Base-by-base conservation (phyloP, 768 basidiomycete species). In the Termitomyces eurrhizus region DNA sequence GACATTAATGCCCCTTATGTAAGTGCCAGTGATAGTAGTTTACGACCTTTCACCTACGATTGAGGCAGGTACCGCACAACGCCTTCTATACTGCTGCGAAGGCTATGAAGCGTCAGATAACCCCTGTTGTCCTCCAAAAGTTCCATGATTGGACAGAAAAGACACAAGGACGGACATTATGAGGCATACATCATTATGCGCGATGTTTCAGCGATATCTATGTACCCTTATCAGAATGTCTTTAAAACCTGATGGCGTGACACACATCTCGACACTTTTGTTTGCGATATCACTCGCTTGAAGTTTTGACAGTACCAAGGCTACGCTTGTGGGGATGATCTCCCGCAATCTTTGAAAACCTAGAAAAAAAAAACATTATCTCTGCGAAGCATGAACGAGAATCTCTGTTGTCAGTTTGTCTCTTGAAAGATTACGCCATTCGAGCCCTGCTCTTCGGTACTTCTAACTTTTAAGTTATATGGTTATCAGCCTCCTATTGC, bases 1-100 rank as follows among this genome's bases (percentile, higher is more conserved):
- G 83, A 98, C 71, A 87, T 98, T 39, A 72, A 91, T 60, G 86
- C 93, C 3, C 80, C 85, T 49, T 81, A 78, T 67, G 96, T 96
- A 65, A 68, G 91, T 75, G 36, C 36, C 36, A 57, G 33, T 44
- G 61, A 29, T n/a, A 56, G n/a, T n/a, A 24, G 26, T 54, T 29
- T 14, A 16, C 18, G 21, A 52, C 29, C 56, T 35, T 51, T 24
- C 12, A 13, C 24, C 21, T 56, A 57, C 21, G 52, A 32, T 13
- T 45, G 33, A 54, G n/a, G 14, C 52, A 98, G 95, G 89, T 98
- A 12, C 82, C 90, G 2, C 82, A 84, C 44, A 70, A 75, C 9
- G 89, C 92, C 37, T 90, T 98, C 64, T 68, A 90, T 9, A 71
- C 76, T n/a, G 92, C 92, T 1, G 90, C 95, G 4, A 78, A 73